These are phyloP conservation scores for Russula olivacea DNA, from an alignment of 768 basidiomycete genomes.

Conservation along the genomic window DNA sequence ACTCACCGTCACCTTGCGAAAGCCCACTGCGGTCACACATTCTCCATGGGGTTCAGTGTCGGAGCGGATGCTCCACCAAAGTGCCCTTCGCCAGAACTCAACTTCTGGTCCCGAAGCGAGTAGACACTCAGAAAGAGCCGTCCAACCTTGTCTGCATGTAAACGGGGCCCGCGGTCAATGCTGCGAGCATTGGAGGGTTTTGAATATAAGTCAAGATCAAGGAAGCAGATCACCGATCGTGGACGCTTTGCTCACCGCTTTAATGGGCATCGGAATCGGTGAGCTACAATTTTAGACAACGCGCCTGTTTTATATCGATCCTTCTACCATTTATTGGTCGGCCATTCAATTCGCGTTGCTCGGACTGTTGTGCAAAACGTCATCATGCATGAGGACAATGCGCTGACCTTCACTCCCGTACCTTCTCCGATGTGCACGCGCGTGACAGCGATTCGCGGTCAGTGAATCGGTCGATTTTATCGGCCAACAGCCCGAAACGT, in stretches of 20 bases:
- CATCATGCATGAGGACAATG: neutral
- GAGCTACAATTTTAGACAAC: slow-evolving; percentile 16
- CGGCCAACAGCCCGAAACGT: neutral
- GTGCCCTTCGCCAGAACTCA: neutral
- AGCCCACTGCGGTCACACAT: neutral
- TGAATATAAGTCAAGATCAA: neutral
- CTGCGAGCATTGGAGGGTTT: neutral
- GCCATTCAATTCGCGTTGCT: neutral
- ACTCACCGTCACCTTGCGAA: neutral
- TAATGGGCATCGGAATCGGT: slow-evolving; percentile 26
- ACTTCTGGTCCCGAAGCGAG: neutral
- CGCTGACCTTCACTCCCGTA: neutral
- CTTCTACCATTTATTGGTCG: neutral
- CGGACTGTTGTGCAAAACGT: neutral
- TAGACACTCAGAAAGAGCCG: neutral
- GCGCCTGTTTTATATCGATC: neutral
- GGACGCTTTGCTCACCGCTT: slow-evolving; percentile 20
- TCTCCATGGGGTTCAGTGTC: neutral
- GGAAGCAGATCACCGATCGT: slow-evolving; percentile 19
- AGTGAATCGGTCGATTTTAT: neutral
- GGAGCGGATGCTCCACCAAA: neutral
- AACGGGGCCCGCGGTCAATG: neutral
- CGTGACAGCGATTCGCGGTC: neutral
- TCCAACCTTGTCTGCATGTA: neutral
- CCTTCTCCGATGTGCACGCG: neutral